Conservation (phyloP, 2,329 filamentous ascomycete genomes). For the Chalaropsis ovoidea region DNA sequence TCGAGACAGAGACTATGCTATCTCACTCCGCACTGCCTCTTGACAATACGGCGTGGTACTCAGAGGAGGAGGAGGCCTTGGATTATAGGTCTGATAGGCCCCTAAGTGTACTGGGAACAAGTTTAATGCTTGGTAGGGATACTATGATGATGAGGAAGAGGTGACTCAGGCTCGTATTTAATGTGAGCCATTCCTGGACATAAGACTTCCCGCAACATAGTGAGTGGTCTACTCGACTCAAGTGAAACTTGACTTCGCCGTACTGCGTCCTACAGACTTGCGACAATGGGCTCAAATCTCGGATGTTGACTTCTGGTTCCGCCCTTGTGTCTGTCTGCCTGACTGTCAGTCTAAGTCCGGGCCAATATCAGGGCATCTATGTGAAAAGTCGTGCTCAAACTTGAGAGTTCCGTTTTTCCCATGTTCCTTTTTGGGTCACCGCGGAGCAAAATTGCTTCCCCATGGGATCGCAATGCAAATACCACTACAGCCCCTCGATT, state of each 20-base stretch:
- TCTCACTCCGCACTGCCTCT: neutral
- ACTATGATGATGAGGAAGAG: neutral
- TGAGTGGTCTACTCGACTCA: neutral
- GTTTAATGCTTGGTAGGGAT: neutral
- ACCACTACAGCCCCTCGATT: neutral
- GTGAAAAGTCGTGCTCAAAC: neutral
- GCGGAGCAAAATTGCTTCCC: neutral
- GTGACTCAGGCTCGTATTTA: neutral
- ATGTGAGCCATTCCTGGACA: neutral
- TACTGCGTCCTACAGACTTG: neutral
- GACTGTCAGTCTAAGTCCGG: neutral
- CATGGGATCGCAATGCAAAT: neutral
- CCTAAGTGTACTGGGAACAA: neutral
- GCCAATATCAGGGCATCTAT: neutral
- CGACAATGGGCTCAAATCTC: neutral
- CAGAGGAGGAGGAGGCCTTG: neutral
- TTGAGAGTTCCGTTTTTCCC: neutral
- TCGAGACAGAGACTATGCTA: neutral
- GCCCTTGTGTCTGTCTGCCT: neutral
- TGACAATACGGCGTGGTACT: neutral
- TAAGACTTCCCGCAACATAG: neutral
- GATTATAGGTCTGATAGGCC: neutral
- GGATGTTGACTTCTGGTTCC: neutral
- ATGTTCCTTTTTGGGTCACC: neutral
- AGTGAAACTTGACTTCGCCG: slow-evolving; percentile 3